These are phyloP conservation scores for Polyplosphaeria fusca DNA, from an alignment of 495 filamentous ascomycete genomes.

Conservation along the genomic window DNA sequence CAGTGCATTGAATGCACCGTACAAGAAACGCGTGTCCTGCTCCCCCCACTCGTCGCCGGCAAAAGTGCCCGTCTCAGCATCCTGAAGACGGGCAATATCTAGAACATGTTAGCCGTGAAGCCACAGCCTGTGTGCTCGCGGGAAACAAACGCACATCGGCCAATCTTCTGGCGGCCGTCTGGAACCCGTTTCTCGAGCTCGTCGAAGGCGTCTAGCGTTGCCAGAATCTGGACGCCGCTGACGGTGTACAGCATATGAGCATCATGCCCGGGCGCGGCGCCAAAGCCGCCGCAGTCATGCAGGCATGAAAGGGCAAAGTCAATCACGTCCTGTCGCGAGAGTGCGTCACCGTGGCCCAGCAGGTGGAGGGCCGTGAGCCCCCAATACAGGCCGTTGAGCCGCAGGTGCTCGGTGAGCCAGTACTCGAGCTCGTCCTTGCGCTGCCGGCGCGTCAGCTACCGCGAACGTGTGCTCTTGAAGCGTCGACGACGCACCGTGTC, in stretches of 20 bases:
- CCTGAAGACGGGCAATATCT: slow-evolving; percentile 82
- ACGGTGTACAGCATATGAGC: slow-evolving; percentile 93
- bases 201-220: slow-evolving; percentile 76
- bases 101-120: slow-evolving; percentile 11
- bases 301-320: slow-evolving; percentile 91
- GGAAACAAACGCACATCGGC: slow-evolving; percentile 58
- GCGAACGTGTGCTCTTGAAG: slow-evolving; percentile 4
- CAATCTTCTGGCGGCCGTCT: slow-evolving; percentile 68
- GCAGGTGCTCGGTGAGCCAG: slow-evolving; percentile 93
- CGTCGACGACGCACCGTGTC: slow-evolving; percentile 68
- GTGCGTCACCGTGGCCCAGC: slow-evolving; percentile 71
- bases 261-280: slow-evolving; percentile 90
- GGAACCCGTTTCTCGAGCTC: slow-evolving; percentile 67
- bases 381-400: slow-evolving; percentile 95
- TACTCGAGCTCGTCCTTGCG: slow-evolving; percentile 92
- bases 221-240: slow-evolving; percentile 88
- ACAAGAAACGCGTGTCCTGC: slow-evolving; percentile 89
- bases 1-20: slow-evolving; percentile 79
- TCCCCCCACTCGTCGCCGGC: slow-evolving; percentile 96
- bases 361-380: slow-evolving; percentile 85
- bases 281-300: slow-evolving; percentile 82
- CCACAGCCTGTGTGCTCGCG: not conserved
- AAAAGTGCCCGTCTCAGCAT: slow-evolving; percentile 77
- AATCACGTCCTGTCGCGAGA: slow-evolving; percentile 78
- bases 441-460: slow-evolving; percentile 46